These are phyloP conservation scores for Takakia lepidozioides DNA, from an alignment of 225 moss, liverwort and hornwort species.

Conservation along the genomic window DNA sequence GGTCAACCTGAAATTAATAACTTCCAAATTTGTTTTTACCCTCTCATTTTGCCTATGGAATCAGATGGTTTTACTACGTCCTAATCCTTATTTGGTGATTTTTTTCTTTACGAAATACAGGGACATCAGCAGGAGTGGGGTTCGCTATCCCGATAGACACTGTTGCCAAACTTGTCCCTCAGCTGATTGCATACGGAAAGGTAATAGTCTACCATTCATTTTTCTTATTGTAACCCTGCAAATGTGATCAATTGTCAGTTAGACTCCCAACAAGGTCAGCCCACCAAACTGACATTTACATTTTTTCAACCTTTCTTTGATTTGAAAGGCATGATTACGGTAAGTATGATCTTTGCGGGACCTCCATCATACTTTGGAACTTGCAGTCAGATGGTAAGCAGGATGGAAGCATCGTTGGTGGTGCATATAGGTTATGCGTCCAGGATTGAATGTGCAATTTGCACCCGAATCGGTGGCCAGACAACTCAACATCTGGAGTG, in stretches of 20 bases:
- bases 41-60: conserved; percentile 1
- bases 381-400: too few species aligned
- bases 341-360: too few species aligned
- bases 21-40: neutral
- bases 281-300: too few species aligned
- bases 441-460: conserved; percentile 60
- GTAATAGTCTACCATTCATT: too few species aligned
- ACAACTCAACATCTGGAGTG: conserved; percentile 54
- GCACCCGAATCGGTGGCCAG: conserved; percentile 59
- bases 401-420: too few species aligned
- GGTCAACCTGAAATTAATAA: neutral
- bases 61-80: neutral
- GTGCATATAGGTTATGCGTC: conserved; percentile 44
- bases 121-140: conserved; percentile 66
- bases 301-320: too few species aligned
- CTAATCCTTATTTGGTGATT: neutral
- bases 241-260: too few species aligned
- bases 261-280: too few species aligned
- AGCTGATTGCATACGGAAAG: conserved; percentile 62
- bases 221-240: too few species aligned
- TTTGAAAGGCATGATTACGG: too few species aligned
- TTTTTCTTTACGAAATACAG: conserved; percentile 19
- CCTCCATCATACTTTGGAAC: too few species aligned
- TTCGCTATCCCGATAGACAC: conserved; percentile 67
- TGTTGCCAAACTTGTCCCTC: conserved; percentile 66